phyloP scores from a whole-genome alignment of 176 grass and related monocot genomes.

The Tillandsia fasciculata region DNA sequence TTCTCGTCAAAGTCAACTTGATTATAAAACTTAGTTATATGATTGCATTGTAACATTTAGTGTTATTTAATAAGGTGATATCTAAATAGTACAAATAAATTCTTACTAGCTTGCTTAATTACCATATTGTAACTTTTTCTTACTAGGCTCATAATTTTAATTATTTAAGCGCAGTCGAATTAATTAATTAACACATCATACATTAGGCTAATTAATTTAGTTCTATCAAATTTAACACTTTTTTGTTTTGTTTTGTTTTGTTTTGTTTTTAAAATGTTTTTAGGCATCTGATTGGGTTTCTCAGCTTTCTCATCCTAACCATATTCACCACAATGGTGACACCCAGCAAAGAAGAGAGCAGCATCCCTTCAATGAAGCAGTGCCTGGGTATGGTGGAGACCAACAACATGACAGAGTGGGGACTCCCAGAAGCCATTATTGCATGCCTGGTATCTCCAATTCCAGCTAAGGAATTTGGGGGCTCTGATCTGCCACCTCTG shows the following conservation, averaged over 20 bases:
- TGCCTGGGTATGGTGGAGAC: constrained; percentile 20
- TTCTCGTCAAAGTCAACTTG: background rate
- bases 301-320: constrained; percentile 67
- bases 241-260: no score
- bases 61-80: no score
- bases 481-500: no score
- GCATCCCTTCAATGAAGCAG: background rate
- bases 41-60: no score
- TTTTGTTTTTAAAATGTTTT: background rate
- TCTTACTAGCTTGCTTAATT: no score
- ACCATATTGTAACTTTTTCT: no score
- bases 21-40: background rate
- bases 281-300: constrained; percentile 77
- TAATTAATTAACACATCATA: no score
- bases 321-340: constrained; percentile 58
- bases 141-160: no score
- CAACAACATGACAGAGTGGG: constrained; percentile 35
- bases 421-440: background rate
- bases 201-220: no score
- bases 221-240: constrained; percentile 1
- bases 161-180: no score
- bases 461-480: background rate
- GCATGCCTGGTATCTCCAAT: background rate
- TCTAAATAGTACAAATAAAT: no score
- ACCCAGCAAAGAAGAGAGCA: constrained; percentile 23